Base-by-base conservation (phyloP, 1,139 yeast species). In the Pichia sp. region DNA sequence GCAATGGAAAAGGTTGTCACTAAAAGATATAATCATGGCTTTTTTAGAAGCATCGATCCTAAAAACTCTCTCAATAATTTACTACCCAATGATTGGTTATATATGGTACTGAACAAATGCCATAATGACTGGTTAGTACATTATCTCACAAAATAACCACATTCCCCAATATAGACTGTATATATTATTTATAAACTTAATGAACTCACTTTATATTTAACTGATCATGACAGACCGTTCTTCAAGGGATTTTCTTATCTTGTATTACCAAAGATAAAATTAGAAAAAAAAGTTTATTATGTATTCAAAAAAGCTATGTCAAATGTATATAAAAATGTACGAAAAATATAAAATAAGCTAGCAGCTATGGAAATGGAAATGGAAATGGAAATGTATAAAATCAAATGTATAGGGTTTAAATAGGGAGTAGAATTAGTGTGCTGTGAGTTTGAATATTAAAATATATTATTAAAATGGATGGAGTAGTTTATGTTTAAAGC, bases 71-170 rank as follows among this genome's bases (percentile, higher is more conserved):
- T 50, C 5, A 40, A 50, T 40, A 53, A 43, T 44, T 3, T 53
- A 0, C 15, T 49, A 6, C 56, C 56, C 16, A 53, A 53, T 53
- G 56, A 53, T 47, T 53, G 56, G 56, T 6, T 53, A 1, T 16
- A 53, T 40, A 50, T 53, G 23, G 45, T 53, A 10, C 15, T 47
- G n/a, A 11, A 50, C 10, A 47, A 40, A 31, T 38, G 47, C 8
- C 36, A 49, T 5, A 50, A 44, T 47, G 56, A 47, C 19, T 46
- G 45, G 49, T 5, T 53, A 6, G 40, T 45, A 23, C 36, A 47
- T 13, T 54, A 42, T 40, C 26, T 47, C 42, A 59, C 61, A 19
- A 23, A 42, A 23, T 5, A 26, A 42, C 31, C 13, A 31, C 31
- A 26, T 42, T 42, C 31, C 45, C 8, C 11, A 13, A 23, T 8